Evolutionary conservation across 352 stramenopile species (phyloP).

Genomic region (Achlya hypogyna): DNA sequence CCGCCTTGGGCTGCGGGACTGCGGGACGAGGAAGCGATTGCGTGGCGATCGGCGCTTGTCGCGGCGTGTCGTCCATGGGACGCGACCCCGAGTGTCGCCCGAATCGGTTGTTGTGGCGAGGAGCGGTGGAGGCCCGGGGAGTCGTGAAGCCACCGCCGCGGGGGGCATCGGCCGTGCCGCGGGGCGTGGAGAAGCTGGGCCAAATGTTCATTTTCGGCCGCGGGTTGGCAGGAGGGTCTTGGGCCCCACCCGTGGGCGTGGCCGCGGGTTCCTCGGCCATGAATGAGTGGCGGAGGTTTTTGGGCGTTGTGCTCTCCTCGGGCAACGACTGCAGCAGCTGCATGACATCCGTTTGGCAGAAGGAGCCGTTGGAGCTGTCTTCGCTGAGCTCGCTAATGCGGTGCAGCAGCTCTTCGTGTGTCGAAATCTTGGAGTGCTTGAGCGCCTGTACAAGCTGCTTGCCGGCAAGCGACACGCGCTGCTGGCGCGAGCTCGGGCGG

Average conservation of each 20-base stretch:
- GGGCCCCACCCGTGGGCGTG: not conserved
- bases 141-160: no score
- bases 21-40: not conserved
- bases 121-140: not conserved
- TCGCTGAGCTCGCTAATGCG: conserved; percentile 6
- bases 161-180: no score
- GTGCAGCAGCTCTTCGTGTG: not conserved
- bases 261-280: not conserved
- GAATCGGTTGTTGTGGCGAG: not conserved
- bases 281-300: not conserved
- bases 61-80: not conserved
- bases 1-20: not conserved
- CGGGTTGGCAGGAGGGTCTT: not conserved
- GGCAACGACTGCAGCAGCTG: not conserved
- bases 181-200: not conserved
- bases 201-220: not conserved
- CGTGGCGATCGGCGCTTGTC: no score
- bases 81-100: not conserved
- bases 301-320: not conserved
- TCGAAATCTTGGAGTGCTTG: conserved; percentile 2
- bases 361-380: not conserved
- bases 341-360: conserved; percentile 7
- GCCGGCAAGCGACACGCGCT: not conserved
- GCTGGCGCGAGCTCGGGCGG: not conserved
- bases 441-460: conserved; percentile 3